Evolutionary conservation across 2,329 filamentous ascomycete genomes (phyloP).

Genomic region (Magnaporthiopsis poae): DNA sequence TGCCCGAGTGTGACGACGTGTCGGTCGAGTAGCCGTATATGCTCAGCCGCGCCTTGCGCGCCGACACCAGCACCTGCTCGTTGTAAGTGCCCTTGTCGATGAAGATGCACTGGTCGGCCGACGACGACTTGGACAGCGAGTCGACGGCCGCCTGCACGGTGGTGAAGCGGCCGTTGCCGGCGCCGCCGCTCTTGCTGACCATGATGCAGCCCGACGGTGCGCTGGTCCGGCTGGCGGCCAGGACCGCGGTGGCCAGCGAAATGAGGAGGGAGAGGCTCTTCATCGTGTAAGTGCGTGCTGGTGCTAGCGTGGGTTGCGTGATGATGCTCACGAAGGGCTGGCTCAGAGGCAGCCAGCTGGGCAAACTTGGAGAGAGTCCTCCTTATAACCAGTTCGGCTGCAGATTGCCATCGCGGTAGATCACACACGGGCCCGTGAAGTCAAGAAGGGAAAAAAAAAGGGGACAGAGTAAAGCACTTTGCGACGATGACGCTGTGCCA

Average conservation of each 20-base stretch:
- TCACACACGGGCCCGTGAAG: not conserved
- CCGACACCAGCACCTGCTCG: slow-evolving; percentile 47
- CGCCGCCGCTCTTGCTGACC: not conserved
- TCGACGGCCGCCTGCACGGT: slow-evolving; percentile 46
- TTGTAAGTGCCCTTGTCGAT: slow-evolving; percentile 50
- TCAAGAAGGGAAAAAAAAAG: not conserved
- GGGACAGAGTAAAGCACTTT: not conserved
- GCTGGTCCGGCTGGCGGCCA: slow-evolving; percentile 5
- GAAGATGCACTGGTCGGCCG: slow-evolving; percentile 49
- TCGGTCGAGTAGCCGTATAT: slow-evolving; percentile 46
- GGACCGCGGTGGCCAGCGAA: slow-evolving; percentile 6
- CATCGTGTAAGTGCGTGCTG: not conserved
- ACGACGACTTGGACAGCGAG: slow-evolving; percentile 42
- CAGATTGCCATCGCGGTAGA: not conserved
- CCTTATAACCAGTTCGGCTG: not conserved
- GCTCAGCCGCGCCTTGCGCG: slow-evolving; percentile 37
- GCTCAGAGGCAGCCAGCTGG: too few species aligned
- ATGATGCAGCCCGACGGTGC: slow-evolving; percentile 6
- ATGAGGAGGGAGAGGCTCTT: not conserved
- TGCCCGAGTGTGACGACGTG: slow-evolving; percentile 40
- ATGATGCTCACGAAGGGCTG: too few species aligned
- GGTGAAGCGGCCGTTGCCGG: not conserved
- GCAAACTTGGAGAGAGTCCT: too few species aligned
- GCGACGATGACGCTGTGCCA: not conserved
- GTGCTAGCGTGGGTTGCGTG: not conserved